Percentiles rank a stretch among this genome's conserved stretches.
These are phyloP conservation scores for Stemphylium vesicarium DNA, from an alignment of 2,329 filamentous ascomycete species.

Conservation along the genomic window DNA sequence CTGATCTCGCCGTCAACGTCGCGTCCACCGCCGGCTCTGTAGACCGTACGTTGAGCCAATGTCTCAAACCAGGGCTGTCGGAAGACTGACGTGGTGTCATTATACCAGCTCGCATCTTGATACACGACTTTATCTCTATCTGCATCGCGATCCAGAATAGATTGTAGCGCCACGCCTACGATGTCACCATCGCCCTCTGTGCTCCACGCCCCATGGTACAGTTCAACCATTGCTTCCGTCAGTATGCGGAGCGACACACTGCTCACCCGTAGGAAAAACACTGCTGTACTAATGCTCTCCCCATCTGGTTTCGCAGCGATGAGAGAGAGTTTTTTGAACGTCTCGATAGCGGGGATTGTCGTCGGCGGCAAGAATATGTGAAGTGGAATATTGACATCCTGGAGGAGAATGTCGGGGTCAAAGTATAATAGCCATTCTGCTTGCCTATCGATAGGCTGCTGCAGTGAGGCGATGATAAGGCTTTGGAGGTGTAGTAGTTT, in stretches of 20 bases:
- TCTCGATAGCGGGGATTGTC: not conserved
- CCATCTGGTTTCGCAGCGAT: constrained; percentile 31
- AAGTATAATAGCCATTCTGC: constrained; percentile 37
- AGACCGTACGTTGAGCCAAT: not conserved
- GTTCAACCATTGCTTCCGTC: constrained; percentile 29
- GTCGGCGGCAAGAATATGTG: constrained; percentile 41
- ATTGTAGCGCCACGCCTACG: not conserved
- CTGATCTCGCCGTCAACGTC: too few relatives aligned
- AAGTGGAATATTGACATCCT: constrained; percentile 39
- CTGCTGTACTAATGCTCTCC: constrained; percentile 29
- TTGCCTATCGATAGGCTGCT: constrained; percentile 10
- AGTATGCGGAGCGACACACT: constrained; percentile 19
- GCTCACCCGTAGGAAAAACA: constrained; percentile 32
- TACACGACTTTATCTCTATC: not conserved
- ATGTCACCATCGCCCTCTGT: not conserved
- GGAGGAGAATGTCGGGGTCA: constrained; percentile 30
- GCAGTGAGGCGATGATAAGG: constrained; percentile 34
- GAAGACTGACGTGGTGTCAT: not conserved
- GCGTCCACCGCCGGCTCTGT: too few relatives aligned
- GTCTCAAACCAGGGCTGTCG: not conserved
- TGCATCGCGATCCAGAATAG: not conserved
- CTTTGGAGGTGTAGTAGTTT: constrained; percentile 40
- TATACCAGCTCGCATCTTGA: constrained; percentile 5
- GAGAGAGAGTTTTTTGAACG: constrained; percentile 29
- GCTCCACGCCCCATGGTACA: constrained; percentile 36